Base-by-base conservation (phyloP, 352 stramenopile species). In the Phytophthora palmivora region DNA sequence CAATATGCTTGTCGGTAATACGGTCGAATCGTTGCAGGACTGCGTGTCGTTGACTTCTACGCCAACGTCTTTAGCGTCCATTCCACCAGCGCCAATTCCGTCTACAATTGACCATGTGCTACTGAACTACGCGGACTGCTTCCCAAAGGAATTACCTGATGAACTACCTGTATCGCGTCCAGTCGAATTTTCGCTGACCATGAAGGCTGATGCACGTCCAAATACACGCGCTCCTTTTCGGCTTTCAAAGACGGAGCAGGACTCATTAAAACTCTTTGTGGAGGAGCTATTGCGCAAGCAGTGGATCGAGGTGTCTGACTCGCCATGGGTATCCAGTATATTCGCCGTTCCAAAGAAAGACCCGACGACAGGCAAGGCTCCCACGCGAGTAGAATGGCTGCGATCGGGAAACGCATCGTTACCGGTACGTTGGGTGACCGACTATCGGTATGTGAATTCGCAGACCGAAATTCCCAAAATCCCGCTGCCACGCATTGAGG, bases 361-460 rank as follows among this genome's bases (percentile, higher is more conserved):
- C 26, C 37, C 50, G 8, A 14, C 14, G 5, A 43, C 44, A 4
- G 53, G 53, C 2, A 22, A 38, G 22, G 21, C 22, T n/a, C 42
- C 24, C 0, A 46, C 30, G 9, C n/a, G 6, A 12, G 30, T 21
- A 4, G 42, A 68, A 15, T 68, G 51, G 58, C 3, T 63, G 22
- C 26, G 30, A 0, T 43, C 34, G 0, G 60, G 45, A 2, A 54
- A 50, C 32, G 8, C 36, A 1, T 32, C 22, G 3, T 5, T 53
- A 39, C 56, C 37, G 3, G 50, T 72, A 0, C 49, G 63, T 0
- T 72, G 63, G 56, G 63, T 63, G 2, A 22, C 63, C 9, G 63
- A 63, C 12, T 63, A 60, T 12, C 45, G 56, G 14, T 63, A 67
- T 36, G 56, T 67, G 10, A 66, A 66, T 12, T 56, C 30, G 0